Conservation (phyloP, 441 rosid species). For the Pelargonium australe region DNA sequence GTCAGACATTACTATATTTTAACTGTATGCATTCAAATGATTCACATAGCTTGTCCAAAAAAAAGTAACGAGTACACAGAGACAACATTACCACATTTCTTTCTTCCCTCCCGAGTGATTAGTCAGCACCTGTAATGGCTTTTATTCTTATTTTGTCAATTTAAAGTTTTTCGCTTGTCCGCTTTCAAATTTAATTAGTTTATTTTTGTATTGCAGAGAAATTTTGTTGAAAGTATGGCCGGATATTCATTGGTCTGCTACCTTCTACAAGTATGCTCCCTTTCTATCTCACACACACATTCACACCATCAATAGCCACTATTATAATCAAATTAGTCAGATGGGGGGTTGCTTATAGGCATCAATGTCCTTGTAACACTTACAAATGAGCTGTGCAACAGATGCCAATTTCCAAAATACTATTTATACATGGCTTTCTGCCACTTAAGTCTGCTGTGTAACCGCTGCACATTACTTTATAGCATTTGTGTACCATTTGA, state of each 20-base stretch:
- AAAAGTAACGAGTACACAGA: background rate
- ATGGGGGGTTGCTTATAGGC: background rate
- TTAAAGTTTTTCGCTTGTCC: background rate
- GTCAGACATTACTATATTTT: background rate
- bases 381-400: background rate
- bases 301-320: background rate
- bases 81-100: background rate
- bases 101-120: background rate
- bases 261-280: conserved; percentile 68
- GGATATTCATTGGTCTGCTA: conserved; percentile 98
- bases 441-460: background rate
- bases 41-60: too few species aligned
- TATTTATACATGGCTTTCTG: background rate
- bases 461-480: too few species aligned
- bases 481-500: too few species aligned
- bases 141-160: background rate
- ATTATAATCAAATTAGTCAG: background rate
- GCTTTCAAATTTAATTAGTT: background rate
- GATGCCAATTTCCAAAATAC: conserved; percentile 2
- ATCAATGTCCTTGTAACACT: background rate
- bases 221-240: conserved; percentile 98
- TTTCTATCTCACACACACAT: conserved; percentile 11
- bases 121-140: background rate
- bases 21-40: background rate
- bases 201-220: conserved; percentile 61